Conservation (phyloP, 257 asterid genomes). For the Cynanchum wilfordii region DNA sequence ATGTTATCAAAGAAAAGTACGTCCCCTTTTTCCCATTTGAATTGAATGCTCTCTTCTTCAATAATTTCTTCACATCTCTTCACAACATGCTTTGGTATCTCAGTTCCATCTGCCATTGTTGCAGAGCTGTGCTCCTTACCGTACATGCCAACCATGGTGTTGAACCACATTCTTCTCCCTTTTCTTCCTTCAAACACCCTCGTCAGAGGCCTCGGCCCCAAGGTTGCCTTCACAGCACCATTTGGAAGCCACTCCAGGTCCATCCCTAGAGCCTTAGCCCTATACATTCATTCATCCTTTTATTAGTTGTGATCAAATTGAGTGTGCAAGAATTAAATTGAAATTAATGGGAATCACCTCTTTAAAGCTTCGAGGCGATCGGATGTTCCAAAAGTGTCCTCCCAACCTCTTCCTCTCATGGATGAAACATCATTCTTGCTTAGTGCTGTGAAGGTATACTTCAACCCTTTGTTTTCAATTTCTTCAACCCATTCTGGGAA, state of each 20-base stretch:
- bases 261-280: conserved; percentile 72
- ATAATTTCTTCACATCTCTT: conserved; percentile 73
- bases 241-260: conserved; percentile 74
- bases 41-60: conserved; percentile 87
- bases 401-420: conserved; percentile 95
- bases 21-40: conserved; percentile 84
- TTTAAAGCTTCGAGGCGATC: conserved; percentile 70
- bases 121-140: conserved; percentile 87
- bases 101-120: conserved; percentile 66
- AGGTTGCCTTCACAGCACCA: conserved; percentile 49
- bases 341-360: conserved; percentile 28
- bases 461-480: conserved; percentile 60
- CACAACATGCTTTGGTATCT: conserved; percentile 47
- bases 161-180: conserved; percentile 81
- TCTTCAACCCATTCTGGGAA: conserved; percentile 70
- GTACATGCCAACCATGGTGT: conserved; percentile 76
- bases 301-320: too few species aligned
- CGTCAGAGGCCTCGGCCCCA: conserved; percentile 63
- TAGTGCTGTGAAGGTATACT: conserved; percentile 62
- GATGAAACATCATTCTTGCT: conserved; percentile 52
- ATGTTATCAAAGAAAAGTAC: conserved; percentile 63
- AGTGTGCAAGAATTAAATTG: too few species aligned
- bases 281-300: too few species aligned
- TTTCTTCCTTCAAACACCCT: conserved; percentile 71
- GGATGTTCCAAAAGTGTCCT: conserved; percentile 65